Base-by-base conservation (phyloP, 108 stramenopile genomes). In the Chaetoceros muelleri region DNA sequence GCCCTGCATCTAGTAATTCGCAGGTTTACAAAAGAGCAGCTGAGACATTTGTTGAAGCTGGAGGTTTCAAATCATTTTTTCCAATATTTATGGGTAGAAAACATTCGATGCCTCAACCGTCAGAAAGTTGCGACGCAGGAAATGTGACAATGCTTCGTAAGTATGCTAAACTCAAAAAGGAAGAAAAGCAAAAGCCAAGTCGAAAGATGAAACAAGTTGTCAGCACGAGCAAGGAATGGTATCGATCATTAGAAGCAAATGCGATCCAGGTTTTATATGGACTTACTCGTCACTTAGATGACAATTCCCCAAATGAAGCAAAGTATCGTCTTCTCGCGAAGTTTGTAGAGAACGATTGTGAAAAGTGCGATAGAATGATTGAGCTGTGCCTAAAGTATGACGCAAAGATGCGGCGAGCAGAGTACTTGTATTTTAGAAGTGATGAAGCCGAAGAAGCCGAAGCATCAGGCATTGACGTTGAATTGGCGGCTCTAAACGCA, bases 331-430 rank as follows among this genome's bases (percentile, higher is more conserved):
- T 88, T 34, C 24, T 88, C 29, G 72, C 70, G 48, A 88, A 88
- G 48, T 88, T 88, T 59, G 62, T 80, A 18, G 82, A 84, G 55
- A 79, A 75, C 53, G 83, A 84, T 21, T 69, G 69, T 48, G 80
- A 81, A 62, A 74, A 80, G 57, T 83, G 81, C 51, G 87, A 89
- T 62, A 61, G 81, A 55, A 61, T 81, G n/a, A 79, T 89, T 1
- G 84, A 85, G 34, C 70, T 85, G 23, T 67, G 77, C 56, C 56
- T 85, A 53, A 60, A 68, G 21, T 89, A 82, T 55, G 87, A 89
- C 54, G 65, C 76, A 46, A 80, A 76, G 44, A 67, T 69, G 3
- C 84, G 84, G 10, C 69, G 67, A 49, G 81, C 87, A 2, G 87
- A 89, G 57, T 85, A 77, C 57, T 69, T 80, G 24, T 89, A 79